Base-by-base conservation (phyloP, 805 yeast genomes). In the Ascoidea rubescens region DNA sequence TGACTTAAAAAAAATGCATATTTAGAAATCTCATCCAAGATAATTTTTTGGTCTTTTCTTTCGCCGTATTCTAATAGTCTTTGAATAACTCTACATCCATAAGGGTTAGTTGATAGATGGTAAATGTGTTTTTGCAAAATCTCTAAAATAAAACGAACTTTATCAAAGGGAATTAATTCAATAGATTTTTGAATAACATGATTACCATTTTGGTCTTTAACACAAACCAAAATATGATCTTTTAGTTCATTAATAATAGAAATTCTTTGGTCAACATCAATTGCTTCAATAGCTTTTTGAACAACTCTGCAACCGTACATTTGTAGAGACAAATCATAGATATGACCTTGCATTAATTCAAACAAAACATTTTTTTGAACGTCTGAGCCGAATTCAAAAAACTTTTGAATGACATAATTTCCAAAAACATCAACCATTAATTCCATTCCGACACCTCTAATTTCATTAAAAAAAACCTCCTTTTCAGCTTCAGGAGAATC, bases 301-400 rank as follows among this genome's bases (percentile, higher is more conserved):
- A 93, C 95, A 49, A 93, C 99, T 58, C 99, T 77, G 65, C 99
- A 93, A 2, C 98, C 98, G 66, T 93, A 93, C 96, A 91, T 91
- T 62, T 93, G 98, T 62, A 89, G 68, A 0, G 96, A 84, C 52
- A 93, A 71, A 21, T 74, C 75, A 56, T 84, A 75, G 62, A 93
- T 79, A 50, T 82, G 82, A 5, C 90, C 88, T 52, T 73, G 72
- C 89, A 89, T 84, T 51, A 74, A 72, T 45, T 77, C 82, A 51
- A 87, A 77, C 56, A 93, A 71, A 10, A 82, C 73, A 37, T 78
- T 73, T 60, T 77, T 80, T 64, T 91, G 97, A 30, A 79, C 74
- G 31, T 67, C 73, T 4, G 82, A 71, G 37, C 97, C 96, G 60
- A 71, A 74, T 68, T 93, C 98, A 66, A 93, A 87, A 62, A 80